phyloP scores from a whole-genome alignment of 2,329 filamentous ascomycete genomes.

The Elsinoe australis region DNA sequence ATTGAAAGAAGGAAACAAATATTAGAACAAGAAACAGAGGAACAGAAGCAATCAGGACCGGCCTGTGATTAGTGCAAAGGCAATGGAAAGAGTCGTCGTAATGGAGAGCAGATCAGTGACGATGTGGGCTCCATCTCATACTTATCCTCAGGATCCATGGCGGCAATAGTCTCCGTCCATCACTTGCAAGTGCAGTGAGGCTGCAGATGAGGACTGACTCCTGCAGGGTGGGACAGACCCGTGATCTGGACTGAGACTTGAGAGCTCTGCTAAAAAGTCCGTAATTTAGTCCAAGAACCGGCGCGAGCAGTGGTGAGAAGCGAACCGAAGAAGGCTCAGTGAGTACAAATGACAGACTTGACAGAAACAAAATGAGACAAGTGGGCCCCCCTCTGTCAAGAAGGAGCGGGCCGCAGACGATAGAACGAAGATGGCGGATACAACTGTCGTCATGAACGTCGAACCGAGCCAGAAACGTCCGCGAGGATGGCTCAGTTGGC shows the following conservation, averaged over 20 bases:
- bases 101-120: background rate
- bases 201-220: background rate
- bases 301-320: too few species aligned
- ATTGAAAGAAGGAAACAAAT: background rate
- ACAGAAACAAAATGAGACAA: slow-evolving; percentile 9
- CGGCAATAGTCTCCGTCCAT: background rate
- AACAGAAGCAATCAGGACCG: slow-evolving; percentile 7
- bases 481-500: too few species aligned
- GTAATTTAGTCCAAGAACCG: background rate
- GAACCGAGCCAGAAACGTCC: background rate
- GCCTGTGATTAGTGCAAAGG: slow-evolving; percentile 3
- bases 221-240: background rate
- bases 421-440: background rate
- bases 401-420: slow-evolving; percentile 2
- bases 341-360: slow-evolving; percentile 13
- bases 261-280: background rate
- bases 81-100: background rate
- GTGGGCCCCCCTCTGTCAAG: slow-evolving; percentile 1
- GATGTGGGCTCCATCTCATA: background rate
- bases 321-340: too few species aligned
- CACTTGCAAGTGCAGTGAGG: background rate
- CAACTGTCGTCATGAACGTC: background rate
- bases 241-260: background rate
- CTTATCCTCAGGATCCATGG: background rate
- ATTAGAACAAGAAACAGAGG: background rate